Evolutionary conservation across 768 basidiomycete species (phyloP).

Genomic region (Mycena alexandri): DNA sequence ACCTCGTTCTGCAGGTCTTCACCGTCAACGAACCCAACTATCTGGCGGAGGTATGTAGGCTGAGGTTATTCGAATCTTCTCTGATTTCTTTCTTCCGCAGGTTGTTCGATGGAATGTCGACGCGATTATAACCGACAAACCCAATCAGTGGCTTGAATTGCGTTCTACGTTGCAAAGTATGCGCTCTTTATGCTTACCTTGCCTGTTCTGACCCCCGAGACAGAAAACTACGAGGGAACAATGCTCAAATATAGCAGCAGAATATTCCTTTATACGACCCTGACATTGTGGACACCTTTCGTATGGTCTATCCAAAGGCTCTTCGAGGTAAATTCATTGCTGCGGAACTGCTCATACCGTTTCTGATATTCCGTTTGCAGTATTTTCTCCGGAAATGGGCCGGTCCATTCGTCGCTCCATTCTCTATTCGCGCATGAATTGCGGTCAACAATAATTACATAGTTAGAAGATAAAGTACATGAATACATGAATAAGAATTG

Average conservation of each 20-base stretch:
- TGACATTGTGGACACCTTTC: conserved; percentile 54
- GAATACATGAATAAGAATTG: too few species aligned
- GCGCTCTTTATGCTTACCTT: conserved; percentile 9
- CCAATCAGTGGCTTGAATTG: conserved; percentile 57
- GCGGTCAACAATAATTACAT: too few species aligned
- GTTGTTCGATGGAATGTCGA: conserved; percentile 66
- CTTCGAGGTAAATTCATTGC: conserved; percentile 26
- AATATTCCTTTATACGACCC: conserved; percentile 62
- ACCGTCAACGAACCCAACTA: conserved; percentile 78
- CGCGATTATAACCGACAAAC: conserved; percentile 67
- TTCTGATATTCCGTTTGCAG: neutral
- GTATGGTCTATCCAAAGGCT: conserved; percentile 33
- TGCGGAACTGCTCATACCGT: neutral
- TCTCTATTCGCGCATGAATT: neutral
- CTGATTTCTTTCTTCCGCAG: conserved; percentile 40
- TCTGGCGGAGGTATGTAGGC: conserved; percentile 64
- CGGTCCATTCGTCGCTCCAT: conserved; percentile 11
- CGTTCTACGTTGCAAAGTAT: conserved; percentile 54
- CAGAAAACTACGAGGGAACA: conserved; percentile 59
- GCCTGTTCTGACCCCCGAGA: neutral
- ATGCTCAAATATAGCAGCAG: conserved; percentile 53
- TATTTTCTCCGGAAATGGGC: conserved; percentile 26
- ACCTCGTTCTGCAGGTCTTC: conserved; percentile 51
- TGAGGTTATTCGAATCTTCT: neutral
- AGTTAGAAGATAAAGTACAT: too few species aligned